Conservation (phyloP, 2,329 filamentous ascomycete genomes). For the Colletotrichum cereale region DNA sequence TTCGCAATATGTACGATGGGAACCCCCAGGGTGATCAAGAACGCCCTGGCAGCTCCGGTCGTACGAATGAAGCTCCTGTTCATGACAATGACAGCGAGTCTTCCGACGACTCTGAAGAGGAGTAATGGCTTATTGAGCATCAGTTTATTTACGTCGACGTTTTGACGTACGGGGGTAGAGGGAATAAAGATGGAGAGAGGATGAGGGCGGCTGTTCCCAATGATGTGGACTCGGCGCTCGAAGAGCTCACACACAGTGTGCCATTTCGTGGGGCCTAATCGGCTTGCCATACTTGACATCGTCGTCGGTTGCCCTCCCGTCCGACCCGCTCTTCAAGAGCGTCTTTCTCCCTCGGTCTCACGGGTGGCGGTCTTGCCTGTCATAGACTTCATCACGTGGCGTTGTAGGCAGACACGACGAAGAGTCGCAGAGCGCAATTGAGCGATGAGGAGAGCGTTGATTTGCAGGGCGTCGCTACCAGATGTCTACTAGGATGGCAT, state of each 20-base stretch:
- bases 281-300: background rate
- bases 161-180: background rate
- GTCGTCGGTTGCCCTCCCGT: too few relatives aligned
- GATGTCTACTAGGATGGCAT: slow-evolving; percentile 28
- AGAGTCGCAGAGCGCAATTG: background rate
- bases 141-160: background rate
- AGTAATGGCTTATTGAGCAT: slow-evolving; percentile 44
- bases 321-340: background rate
- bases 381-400: background rate
- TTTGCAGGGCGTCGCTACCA: slow-evolving; percentile 19
- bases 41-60: slow-evolving; percentile 41
- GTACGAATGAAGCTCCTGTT: slow-evolving; percentile 38
- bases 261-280: background rate
- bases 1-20: slow-evolving; percentile 58
- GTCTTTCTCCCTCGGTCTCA: background rate
- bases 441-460: slow-evolving; percentile 3
- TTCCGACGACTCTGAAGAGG: slow-evolving; percentile 62
- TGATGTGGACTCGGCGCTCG: background rate
- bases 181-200: background rate
- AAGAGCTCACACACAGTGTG: background rate
- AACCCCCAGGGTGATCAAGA: slow-evolving; percentile 49
- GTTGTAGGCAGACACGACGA: background rate
- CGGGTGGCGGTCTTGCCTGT: background rate
- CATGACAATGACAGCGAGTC: slow-evolving; percentile 51
- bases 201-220: background rate